A percentile compares a stretch with the other conserved stretches of the same genome.
These are phyloP conservation scores for Yamadazyma paraphyllophila DNA, from an alignment of 805 yeast genomes.

Conservation along the genomic window DNA sequence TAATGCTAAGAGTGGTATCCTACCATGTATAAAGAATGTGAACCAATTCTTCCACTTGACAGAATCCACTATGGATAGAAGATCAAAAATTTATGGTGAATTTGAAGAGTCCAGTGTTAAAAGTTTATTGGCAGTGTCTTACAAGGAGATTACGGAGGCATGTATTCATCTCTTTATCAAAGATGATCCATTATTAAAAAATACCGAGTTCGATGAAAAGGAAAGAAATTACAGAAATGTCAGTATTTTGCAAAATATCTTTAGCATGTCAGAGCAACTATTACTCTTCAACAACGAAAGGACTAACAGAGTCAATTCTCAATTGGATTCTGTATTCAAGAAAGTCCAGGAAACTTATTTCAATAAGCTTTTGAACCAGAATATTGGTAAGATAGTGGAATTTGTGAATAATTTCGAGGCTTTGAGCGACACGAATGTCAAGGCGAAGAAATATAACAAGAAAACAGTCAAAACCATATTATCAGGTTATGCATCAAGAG, in stretches of 20 bases:
- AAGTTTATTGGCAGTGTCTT: constrained; percentile 27
- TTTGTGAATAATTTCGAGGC: constrained; percentile 65
- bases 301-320: constrained; percentile 21
- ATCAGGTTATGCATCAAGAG: constrained; percentile 54
- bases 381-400: constrained; percentile 65
- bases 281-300: constrained; percentile 23
- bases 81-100: constrained; percentile 17
- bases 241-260: constrained; percentile 39
- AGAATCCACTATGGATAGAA: constrained; percentile 32
- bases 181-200: constrained; percentile 45
- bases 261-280: constrained; percentile 31
- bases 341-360: constrained; percentile 31
- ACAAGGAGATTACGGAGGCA: constrained; percentile 31
- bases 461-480: constrained; percentile 58
- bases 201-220: constrained; percentile 42
- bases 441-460: constrained; percentile 63
- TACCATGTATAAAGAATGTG: constrained; percentile 33
- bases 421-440: constrained; percentile 48
- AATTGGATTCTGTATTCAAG: constrained; percentile 27
- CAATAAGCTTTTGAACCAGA: constrained; percentile 35
- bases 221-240: constrained; percentile 42
- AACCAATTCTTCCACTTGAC: constrained; percentile 30
- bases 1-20: constrained; percentile 35
- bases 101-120: constrained; percentile 19
- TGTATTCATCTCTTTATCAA: constrained; percentile 33